These are phyloP conservation scores for Camellia japonica DNA, from an alignment of 148 eudicot species.

Conservation along the genomic window DNA sequence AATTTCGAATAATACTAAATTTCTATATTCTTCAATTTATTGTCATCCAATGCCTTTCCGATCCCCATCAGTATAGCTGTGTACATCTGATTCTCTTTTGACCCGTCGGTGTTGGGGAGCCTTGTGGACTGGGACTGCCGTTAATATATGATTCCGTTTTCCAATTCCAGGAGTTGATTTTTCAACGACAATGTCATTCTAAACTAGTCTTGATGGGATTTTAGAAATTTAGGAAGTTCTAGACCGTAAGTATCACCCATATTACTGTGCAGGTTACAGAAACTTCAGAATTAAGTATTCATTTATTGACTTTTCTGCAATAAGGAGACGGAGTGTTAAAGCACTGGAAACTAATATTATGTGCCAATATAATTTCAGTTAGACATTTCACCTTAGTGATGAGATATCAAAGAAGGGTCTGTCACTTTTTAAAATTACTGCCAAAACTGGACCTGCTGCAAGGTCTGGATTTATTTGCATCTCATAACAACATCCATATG, in stretches of 20 bases:
- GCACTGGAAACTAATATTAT: not conserved
- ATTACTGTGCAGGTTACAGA: not conserved
- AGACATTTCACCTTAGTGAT: not conserved
- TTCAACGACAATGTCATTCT: not conserved
- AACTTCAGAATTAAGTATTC: not conserved
- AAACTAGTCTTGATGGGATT: not conserved
- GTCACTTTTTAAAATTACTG: not conserved
- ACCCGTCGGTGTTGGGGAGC: too few relatives aligned
- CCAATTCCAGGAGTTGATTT: not conserved
- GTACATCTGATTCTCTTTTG: too few relatives aligned
- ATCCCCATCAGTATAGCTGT: too few relatives aligned
- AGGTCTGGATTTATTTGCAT: not conserved
- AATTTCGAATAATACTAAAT: too few relatives aligned
- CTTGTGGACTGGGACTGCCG: too few relatives aligned
- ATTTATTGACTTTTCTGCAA: not conserved
- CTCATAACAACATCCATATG: not conserved
- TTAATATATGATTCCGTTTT: not conserved
- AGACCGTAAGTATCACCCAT: not conserved
- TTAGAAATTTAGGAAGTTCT: constrained; percentile 2
- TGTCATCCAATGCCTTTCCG: too few relatives aligned
- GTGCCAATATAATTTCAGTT: not conserved
- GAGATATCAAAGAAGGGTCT: not conserved
- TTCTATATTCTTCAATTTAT: too few relatives aligned
- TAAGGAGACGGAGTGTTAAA: not conserved
- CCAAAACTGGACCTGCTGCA: not conserved